Base-by-base conservation (phyloP, 73 alveolate species). In the Paraurostyla sp. region DNA sequence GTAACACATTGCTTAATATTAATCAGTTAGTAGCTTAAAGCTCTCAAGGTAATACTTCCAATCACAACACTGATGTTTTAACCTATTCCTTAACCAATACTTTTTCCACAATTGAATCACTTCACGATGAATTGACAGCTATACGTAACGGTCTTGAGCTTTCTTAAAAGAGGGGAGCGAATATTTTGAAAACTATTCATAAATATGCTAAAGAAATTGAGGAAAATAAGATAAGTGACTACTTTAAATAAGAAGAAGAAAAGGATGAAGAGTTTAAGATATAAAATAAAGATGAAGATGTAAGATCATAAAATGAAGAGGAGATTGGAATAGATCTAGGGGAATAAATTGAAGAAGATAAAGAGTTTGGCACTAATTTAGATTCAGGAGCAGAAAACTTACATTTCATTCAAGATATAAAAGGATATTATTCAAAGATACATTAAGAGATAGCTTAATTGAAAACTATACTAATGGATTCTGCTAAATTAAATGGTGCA, bases 161-260 rank as follows among this genome's bases (percentile, higher is more conserved):
- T 9, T 60, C 78, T 30, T 25, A 60, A 60, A 60, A 60, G 23
- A 60, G 78, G 32, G 78, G 78, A 33, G 50, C 78, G 11, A 46
- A 43, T 29, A 49, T 75, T 6, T 18, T 75, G 51, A 48, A 75
- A 33, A 43, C 69, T 11, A 75, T 75, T 11, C 87, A 75, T 43
- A 23, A 75, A 49, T 75, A 75, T 50, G 87, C 87, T 18, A 75
- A 75, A 49, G 87, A 75, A 48, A 75, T 75, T 46, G 69, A 75
- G 75, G 87, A 43, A 4, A 27, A 32, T 23, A 49, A 46, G 23
- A 30, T 22, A 4, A 20, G 3, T 49, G 73, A 75, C 18, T 40
- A 6, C 33, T 27, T 6, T 15, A 35, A 49, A 20, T 22, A 48
- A 9, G 33, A 46, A 13, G 51, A 46, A 20, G 87, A 49, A 22